Conservation (phyloP, 2,329 filamentous ascomycete species). For the Dactylellina parvicollis region DNA sequence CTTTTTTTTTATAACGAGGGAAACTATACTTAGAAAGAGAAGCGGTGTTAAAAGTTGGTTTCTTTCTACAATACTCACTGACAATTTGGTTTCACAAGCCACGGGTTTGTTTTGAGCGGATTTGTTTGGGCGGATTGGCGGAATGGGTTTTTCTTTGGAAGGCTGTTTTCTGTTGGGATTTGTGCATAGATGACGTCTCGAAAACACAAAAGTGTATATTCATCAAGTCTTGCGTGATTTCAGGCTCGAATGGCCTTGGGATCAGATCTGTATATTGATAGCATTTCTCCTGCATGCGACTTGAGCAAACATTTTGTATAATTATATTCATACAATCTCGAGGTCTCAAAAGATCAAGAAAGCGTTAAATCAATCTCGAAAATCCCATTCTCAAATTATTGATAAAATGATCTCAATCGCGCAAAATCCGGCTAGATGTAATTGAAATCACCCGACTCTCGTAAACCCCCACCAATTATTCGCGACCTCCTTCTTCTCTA, state of each 20-base stretch:
- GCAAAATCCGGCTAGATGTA: too few relatives aligned
- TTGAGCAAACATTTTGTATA: too few relatives aligned
- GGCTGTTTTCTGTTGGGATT: neutral
- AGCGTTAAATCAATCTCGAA: too few relatives aligned
- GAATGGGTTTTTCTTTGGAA: neutral
- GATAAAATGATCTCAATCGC: too few relatives aligned
- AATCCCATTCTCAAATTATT: too few relatives aligned
- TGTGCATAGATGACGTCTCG: neutral
- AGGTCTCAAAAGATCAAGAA: too few relatives aligned
- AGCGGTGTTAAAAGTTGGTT: slow-evolving; percentile 13
- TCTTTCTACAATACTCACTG: neutral
- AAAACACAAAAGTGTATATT: neutral
- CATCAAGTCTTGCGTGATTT: neutral
- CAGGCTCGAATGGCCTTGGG: too few relatives aligned
- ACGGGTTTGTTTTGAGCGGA: neutral
- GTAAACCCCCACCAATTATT: slow-evolving; percentile 27
- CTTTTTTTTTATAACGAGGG: slow-evolving; percentile 10
- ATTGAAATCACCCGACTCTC: neutral
- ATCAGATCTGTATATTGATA: too few relatives aligned
- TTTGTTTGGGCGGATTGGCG: neutral
- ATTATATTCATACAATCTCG: too few relatives aligned
- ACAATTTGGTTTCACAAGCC: neutral
- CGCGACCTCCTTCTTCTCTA: neutral
- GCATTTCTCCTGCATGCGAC: too few relatives aligned
- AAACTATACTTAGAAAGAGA: slow-evolving; percentile 14